These are phyloP conservation scores for Phytophthora idaei DNA, from an alignment of 352 stramenopile species.

Conservation along the genomic window DNA sequence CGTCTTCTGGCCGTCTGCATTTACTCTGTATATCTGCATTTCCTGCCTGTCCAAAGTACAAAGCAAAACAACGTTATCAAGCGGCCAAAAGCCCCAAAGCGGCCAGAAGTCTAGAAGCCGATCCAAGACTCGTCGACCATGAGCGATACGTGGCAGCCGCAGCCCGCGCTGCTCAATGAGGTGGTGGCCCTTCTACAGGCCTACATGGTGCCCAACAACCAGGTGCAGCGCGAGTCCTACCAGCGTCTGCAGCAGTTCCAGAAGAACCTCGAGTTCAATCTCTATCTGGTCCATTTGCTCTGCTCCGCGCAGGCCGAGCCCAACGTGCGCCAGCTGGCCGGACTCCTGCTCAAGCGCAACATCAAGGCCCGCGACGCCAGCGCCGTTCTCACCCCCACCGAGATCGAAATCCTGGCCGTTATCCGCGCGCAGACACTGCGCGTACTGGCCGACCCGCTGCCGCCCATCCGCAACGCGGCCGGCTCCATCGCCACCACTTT, in stretches of 20 bases:
- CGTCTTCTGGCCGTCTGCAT: constrained; percentile 8
- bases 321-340: constrained; percentile 79
- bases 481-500: constrained; percentile 86
- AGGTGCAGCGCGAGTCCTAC: constrained; percentile 84
- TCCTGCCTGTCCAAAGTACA: constrained; percentile 8
- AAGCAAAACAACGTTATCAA: background rate
- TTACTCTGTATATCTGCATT: constrained; percentile 17
- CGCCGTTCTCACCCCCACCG: constrained; percentile 50
- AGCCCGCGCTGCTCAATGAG: constrained; percentile 74
- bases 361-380: constrained; percentile 80
- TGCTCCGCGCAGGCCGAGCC: constrained; percentile 61
- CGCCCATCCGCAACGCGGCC: constrained; percentile 80
- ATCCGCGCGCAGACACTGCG: constrained; percentile 79
- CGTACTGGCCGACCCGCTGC: constrained; percentile 64
- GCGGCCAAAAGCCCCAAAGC: background rate
- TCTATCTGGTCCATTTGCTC: constrained; percentile 88
- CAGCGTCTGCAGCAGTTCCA: constrained; percentile 87
- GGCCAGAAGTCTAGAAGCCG: constrained; percentile 6
- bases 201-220: constrained; percentile 87
- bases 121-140: constrained; percentile 19
- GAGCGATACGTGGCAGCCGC: constrained; percentile 73
- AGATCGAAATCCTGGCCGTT: constrained; percentile 80
- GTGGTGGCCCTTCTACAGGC: constrained; percentile 81
- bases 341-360: constrained; percentile 86
- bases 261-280: constrained; percentile 89